Evolutionary conservation across 306 rosid genomes (phyloP), one percentile per base, ranked within the genome.

Genomic region (Prunus armeniaca): DNA sequence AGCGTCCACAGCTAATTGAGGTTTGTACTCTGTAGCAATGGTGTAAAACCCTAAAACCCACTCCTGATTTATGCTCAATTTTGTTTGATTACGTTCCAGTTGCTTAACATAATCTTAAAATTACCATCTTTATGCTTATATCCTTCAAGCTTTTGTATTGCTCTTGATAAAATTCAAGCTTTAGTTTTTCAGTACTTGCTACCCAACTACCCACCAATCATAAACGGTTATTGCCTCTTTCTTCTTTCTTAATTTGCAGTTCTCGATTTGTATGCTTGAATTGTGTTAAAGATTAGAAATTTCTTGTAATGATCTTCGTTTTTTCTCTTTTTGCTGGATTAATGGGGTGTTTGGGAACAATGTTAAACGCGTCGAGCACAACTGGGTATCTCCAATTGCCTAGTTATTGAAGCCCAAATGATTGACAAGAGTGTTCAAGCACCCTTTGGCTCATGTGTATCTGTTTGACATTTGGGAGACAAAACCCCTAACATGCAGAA

Each of bases 41-140:
- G 69, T 24, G 52, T 51, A 30, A 58, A 73, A 47, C 75, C 74
- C 74, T 79, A 58, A 34, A 66, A 3, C 27, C 28, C 73, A 50
- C 25, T n/a, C 55, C 6, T 52, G 11, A 2, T 56, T 27, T 46
- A 27, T 73, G 69, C 69, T 60, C n/a, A 61, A 60, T 45, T 73
- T 61, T 20, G 25, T 45, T 19, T 49, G 24, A 41, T 52, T 64
- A 28, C 50, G 14, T 46, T 41, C 22, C 19, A 30, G 17, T 67
- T 73, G 27, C 50, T 9, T 20, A 58, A 13, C 45, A 3, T 43
- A 9, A 19, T 45, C 61, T 11, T 32, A 18, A 60, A 73, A 20
- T 9, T 46, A 22, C 68, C 24, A 61, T 60, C 28, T 73, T 45
- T 73, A 43, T 73, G 77, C 32, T 58, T 72, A 1, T 25, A 14